These are phyloP conservation scores for Eucalyptus shirleyi DNA, from an alignment of 345 rosid genomes.

Conservation along the genomic window DNA sequence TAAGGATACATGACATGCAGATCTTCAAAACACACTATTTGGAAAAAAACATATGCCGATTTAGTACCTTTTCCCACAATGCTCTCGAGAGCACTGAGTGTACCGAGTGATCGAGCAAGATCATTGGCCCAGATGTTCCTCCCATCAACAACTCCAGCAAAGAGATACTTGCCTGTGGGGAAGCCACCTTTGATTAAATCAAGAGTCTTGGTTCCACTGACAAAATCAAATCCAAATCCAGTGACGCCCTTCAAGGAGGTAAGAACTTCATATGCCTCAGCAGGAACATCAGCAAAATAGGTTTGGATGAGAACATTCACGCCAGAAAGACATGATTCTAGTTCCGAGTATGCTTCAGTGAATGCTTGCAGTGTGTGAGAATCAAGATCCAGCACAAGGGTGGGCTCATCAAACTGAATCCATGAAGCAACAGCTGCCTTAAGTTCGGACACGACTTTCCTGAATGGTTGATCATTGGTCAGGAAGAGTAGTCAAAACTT, in stretches of 20 bases:
- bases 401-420: conserved; percentile 44
- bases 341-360: conserved; percentile 47
- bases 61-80: no score
- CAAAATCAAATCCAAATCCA: conserved; percentile 25
- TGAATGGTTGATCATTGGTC: no score
- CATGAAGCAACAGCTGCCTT: no score
- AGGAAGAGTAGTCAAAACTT: rapidly evolving
- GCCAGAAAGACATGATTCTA: conserved; percentile 57
- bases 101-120: rapidly evolving
- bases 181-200: no score
- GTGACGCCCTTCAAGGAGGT: conserved; percentile 67
- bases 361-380: conserved; percentile 51
- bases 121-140: no score
- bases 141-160: no score
- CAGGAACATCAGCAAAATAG: conserved; percentile 82
- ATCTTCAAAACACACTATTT: no score
- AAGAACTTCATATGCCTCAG: conserved; percentile 46
- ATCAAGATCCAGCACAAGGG: conserved; percentile 77
- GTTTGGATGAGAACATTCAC: conserved; percentile 19
- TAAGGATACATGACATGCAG: no score
- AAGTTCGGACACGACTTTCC: no score
- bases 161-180: no score
- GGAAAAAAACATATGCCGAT: no score
- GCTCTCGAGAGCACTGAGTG: no score
- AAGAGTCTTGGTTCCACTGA: conserved; percentile 20